Evolutionary conservation across 176 grass and related monocot species (phyloP), one percentile per base, ranked within the genome.

Genomic region (Eragrostis nindensis): DNA sequence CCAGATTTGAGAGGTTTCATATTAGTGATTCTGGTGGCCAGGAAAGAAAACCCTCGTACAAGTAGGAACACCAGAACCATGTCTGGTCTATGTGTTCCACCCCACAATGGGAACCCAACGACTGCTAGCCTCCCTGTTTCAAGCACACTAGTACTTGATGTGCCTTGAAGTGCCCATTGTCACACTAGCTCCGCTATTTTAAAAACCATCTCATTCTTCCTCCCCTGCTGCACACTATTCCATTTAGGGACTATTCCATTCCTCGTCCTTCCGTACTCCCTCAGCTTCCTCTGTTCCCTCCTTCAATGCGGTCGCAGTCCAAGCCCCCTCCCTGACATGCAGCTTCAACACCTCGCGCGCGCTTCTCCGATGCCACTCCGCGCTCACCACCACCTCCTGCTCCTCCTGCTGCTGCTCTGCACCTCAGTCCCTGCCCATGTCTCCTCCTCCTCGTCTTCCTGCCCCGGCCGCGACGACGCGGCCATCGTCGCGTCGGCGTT

Each of bases 401-500:
- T 80, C 3, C 56, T 81, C 1, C 36, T 80, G 32, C 32, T 36
- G 32, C 32, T 36, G 5, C 73, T 70, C 27, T 40, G 70, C 80
- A 29, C 62, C 48, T 57, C 57, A 7, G 15, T 62, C 50, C 76
- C 83, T 24, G n/a, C 13, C 64, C 12, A 50, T 2, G 70, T 19
- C 59, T 69, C 40, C 13, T 71, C 80, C 57, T 13, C 71, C 2
- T 81, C 74, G 2, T 82, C 84, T 15, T 11, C 29, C 7, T 95
- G 84, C 76, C 9, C 55, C 55, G 77, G 82, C 62, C 53, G 36
- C 38, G 76, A 81, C 70, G 95, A 98, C 83, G 62, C 81, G 12
- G 68, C 57, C 70, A 8, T 60, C 84, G 63, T 98, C 62, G 85
- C 88, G 55, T 83, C 85, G 16, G 92, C 92, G 80, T 95, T 98